Conservation (phyloP, 805 yeast species). For the Cyberlindnera meyerae region DNA sequence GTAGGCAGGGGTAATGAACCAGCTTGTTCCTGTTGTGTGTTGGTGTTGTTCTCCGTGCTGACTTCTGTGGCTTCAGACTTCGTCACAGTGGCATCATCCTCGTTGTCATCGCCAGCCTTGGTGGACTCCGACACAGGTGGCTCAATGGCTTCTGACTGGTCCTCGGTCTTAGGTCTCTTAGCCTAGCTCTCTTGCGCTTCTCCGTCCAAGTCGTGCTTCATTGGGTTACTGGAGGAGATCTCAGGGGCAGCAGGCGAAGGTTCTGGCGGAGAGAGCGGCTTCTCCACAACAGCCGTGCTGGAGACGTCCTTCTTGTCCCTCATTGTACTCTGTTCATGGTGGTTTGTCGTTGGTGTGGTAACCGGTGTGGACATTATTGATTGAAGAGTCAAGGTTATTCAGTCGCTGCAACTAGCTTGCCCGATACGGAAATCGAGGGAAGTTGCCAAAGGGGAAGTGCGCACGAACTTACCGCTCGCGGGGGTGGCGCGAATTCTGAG, state of each 20-base stretch:
- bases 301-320: slow-evolving; percentile 1
- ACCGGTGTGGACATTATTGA: slow-evolving; percentile 10
- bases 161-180: slow-evolving; percentile 10
- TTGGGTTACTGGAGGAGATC: background rate
- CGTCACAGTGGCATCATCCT: background rate
- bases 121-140: slow-evolving; percentile 3
- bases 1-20: slow-evolving; percentile 13
- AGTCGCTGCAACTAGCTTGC: background rate
- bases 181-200: slow-evolving; percentile 4
- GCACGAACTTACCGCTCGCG: background rate
- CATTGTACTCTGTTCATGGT: slow-evolving; percentile 1
- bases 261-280: slow-evolving; percentile 13
- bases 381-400: background rate
- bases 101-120: background rate
- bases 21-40: slow-evolving; percentile 6
- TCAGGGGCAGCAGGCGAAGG: slow-evolving; percentile 9
- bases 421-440: slow-evolving; percentile 9
- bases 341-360: slow-evolving; percentile 9
- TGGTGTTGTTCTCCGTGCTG: slow-evolving; percentile 2
- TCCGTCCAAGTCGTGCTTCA: slow-evolving; percentile 13
- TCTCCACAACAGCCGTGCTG: slow-evolving; percentile 11
- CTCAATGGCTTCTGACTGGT: background rate
- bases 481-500: background rate
- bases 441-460: slow-evolving; percentile 1
- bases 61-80: background rate